phyloP scores from a whole-genome alignment of 495 filamentous ascomycete species.

The Beverwykella pulmonaria region DNA sequence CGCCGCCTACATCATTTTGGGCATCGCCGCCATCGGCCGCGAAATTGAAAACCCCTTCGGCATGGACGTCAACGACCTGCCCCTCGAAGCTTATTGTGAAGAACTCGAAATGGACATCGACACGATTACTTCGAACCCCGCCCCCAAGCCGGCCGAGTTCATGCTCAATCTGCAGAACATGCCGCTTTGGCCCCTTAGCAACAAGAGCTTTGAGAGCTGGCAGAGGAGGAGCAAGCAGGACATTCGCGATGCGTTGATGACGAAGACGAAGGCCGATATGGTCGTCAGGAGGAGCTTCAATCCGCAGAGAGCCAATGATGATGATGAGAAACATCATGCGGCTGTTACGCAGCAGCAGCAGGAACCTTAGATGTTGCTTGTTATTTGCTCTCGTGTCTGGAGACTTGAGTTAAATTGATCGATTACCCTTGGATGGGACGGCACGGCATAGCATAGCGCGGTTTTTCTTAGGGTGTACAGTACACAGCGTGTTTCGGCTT shows the following conservation, averaged over 20 bases:
- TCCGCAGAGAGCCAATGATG: neutral
- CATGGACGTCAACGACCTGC: constrained; percentile 84
- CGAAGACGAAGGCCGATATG: constrained; percentile 38
- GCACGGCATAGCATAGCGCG: too few species aligned
- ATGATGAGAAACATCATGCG: constrained; percentile 20
- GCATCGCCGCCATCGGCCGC: constrained; percentile 64
- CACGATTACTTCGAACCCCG: constrained; percentile 63
- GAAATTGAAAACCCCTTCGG: constrained; percentile 96
- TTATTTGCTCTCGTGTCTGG: too few species aligned
- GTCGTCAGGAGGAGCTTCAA: constrained; percentile 23
- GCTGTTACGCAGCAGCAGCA: neutral
- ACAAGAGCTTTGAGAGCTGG: constrained; percentile 64
- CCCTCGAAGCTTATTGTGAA: constrained; percentile 75
- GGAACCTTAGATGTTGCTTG: too few species aligned
- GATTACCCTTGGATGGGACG: too few species aligned
- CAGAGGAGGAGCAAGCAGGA: constrained; percentile 60
- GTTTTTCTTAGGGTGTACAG: too few species aligned
- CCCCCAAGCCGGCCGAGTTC: constrained; percentile 60
- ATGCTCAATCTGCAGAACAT: constrained; percentile 61
- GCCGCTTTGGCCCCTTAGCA: constrained; percentile 70
- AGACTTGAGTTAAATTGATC: too few species aligned
- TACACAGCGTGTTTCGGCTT: too few species aligned
- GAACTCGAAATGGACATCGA: constrained; percentile 75
- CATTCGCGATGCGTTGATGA: constrained; percentile 58
- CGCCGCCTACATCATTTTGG: constrained; percentile 83